Evolutionary conservation across 2,329 filamentous ascomycete species (phyloP).

Genomic region (Plectosphaerella cucumerina): DNA sequence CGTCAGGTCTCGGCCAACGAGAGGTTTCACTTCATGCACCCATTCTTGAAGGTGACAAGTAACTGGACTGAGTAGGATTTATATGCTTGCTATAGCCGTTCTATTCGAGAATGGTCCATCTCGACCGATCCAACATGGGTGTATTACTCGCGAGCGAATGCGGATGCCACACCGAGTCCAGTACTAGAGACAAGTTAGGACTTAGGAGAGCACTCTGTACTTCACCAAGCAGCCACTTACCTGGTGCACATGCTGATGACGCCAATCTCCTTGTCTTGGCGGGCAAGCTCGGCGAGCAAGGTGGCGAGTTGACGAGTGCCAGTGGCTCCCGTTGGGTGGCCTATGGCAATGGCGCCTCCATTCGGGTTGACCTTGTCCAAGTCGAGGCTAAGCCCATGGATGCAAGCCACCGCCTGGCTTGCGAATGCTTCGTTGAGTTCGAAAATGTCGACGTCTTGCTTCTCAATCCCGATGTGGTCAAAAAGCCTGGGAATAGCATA

Average conservation of each 20-base stretch:
- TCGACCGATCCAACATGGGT: not conserved
- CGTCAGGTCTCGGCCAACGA: too few relatives aligned
- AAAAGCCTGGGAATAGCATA: not conserved
- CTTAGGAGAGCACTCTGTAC: too few relatives aligned
- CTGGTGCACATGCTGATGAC: conserved; percentile 3
- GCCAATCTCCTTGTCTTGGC: not conserved
- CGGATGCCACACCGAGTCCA: not conserved
- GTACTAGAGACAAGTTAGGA: not conserved
- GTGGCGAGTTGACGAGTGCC: not conserved
- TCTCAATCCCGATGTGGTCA: not conserved
- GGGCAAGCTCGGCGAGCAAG: not conserved
- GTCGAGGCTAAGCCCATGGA: not conserved
- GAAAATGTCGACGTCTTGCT: not conserved
- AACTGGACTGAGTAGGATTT: too few relatives aligned
- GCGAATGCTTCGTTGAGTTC: conserved; percentile 2
- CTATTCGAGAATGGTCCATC: too few relatives aligned
- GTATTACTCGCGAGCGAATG: not conserved
- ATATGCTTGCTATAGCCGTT: too few relatives aligned
- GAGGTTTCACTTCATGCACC: too few relatives aligned
- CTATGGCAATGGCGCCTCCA: conserved; percentile 1
- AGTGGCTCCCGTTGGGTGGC: not conserved
- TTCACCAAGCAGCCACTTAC: not conserved
- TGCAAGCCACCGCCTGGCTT: not conserved
- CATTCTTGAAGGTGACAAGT: too few relatives aligned
- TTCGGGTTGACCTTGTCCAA: conserved; percentile 28